A percentile compares a stretch with the other conserved stretches of the same genome.
Evolutionary conservation across 371 early-diverging fungal species (phyloP).

Genomic region (Phascolomyces articulosus): DNA sequence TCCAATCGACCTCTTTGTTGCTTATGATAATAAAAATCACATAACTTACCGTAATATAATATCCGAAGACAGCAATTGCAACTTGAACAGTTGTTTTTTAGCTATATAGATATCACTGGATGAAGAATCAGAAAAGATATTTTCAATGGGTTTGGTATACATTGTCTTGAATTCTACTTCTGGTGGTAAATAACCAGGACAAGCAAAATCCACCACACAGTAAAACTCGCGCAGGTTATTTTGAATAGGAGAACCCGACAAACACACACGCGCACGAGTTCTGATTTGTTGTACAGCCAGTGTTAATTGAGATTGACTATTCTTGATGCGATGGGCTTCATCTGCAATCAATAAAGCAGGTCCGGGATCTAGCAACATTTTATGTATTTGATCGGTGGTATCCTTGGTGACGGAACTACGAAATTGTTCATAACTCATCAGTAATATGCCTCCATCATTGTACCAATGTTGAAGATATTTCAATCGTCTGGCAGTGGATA

Average conservation of each 20-base stretch:
- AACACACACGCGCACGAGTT: slow-evolving; percentile 69
- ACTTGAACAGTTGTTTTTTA: slow-evolving; percentile 20
- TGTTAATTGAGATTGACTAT: slow-evolving; percentile 49
- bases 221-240: slow-evolving; percentile 75
- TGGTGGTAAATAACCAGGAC: slow-evolving; percentile 64
- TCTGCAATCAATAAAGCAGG: slow-evolving; percentile 80
- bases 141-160: slow-evolving; percentile 70
- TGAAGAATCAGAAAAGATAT: slow-evolving; percentile 64
- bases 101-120: slow-evolving; percentile 34
- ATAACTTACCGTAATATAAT: slow-evolving; percentile 24
- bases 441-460: slow-evolving; percentile 62
- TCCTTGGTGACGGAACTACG: slow-evolving; percentile 36
- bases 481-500: background rate
- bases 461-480: slow-evolving; percentile 55
- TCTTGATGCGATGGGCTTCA: slow-evolving; percentile 89
- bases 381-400: slow-evolving; percentile 17
- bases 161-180: slow-evolving; percentile 54
- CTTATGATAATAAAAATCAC: background rate
- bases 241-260: slow-evolving; percentile 92
- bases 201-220: slow-evolving; percentile 75
- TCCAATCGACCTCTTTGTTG: background rate
- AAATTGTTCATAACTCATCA: slow-evolving; percentile 69
- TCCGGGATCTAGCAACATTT: slow-evolving; percentile 56
- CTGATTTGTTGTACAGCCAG: slow-evolving; percentile 39
- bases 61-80: slow-evolving; percentile 17